Base-by-base conservation (phyloP, 179 eudicot genomes). In the Gypsophila paniculata region DNA sequence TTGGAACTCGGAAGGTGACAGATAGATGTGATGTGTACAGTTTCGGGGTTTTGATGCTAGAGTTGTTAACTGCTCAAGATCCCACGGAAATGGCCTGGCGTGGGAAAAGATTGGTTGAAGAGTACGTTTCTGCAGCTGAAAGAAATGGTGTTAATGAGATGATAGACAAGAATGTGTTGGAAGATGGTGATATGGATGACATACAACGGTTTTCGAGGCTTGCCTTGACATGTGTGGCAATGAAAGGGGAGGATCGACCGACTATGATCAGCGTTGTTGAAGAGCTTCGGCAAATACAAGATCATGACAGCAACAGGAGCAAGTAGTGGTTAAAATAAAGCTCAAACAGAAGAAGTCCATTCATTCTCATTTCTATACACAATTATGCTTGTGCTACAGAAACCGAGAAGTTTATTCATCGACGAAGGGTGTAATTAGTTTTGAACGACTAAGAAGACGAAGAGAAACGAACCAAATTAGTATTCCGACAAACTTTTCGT, bases 21-120 rank as follows among this genome's bases (percentile, higher is more conserved):
- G 72, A 55, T 5, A 74, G 66, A 23, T 73, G 71, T 42, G 76
- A 73, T 54, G 76, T 73, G 22, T 73, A 73, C 34, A 65, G 70
- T 34, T 73, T 73, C 8, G 76, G 76, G 26, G 76, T 73, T 73
- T 38, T 73, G 71, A 64, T 73, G 70, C 9, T 72, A 46, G 75
- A 72, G 70, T 13, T 73, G 51, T 26, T 73, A 22, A 73, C 76
- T 4, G 7, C 64, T 22, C 55, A 29, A 23, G 25, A 52, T 0
- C 76, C 76, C 42, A 13, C 11, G 14, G 25, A 21, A 15, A 74
- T 70, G 64, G 64, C 52, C 8, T 26, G 15, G 36, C 5, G 25
- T 32, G 72, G 72, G 22, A 17, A 19, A 6, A 59, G 52, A 0
- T 53, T 68, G 61, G 72, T 68, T 32, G 61, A 34, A 9, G 48